Base-by-base conservation (phyloP, 2,329 filamentous ascomycete species). In the Trichoderma asperellum region DNA sequence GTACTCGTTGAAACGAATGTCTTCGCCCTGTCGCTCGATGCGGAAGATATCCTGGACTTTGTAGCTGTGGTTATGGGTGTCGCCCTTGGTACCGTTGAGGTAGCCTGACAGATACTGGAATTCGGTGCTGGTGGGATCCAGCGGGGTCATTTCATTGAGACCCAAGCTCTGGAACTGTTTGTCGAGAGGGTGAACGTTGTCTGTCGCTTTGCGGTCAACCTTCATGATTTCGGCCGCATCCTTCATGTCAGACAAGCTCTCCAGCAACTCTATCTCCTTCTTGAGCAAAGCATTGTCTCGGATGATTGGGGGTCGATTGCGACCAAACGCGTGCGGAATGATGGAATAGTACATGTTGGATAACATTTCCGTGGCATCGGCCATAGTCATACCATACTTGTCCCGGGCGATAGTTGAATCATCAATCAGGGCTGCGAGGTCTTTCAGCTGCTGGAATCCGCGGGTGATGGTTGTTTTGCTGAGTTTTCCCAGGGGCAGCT, bases 221-320 rank as follows among this genome's bases (percentile, higher is more conserved):
- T 92, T 94, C 86, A 96, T 90, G 75, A 97, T 91, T 32, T 90
- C 86, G 27, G 89, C 87, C 1, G 92, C 90, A 70, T 92, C 90
- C 79, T 94, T 94, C 92, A 97, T 95, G 75, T 96, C 92, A 2
- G 89, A 90, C 76, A 97, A 82, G 71, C 89, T 92, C 75, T 96
- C 92, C 0, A 97, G 86, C 73, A 96, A 85, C 56, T 92, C 91
- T 73, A 95, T 86, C 80, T 97, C 93, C 74, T 81, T 86, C 81
- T 94, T 93, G 74, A 97, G 85, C 72, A 85, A 79, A 1, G 73
- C 73, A 24, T 86, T 76, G 49, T 81, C 81, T 40, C 78, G 77
- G 74, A 97, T 91, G 73, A 94, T 76, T 0, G 92, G 91, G 0
- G 93, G 92, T 0, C 89, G 84, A 56, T 87, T 87, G 37, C 92